These are phyloP conservation scores for Phytophthora pluvialis DNA, from an alignment of 352 stramenopile species.

Conservation along the genomic window DNA sequence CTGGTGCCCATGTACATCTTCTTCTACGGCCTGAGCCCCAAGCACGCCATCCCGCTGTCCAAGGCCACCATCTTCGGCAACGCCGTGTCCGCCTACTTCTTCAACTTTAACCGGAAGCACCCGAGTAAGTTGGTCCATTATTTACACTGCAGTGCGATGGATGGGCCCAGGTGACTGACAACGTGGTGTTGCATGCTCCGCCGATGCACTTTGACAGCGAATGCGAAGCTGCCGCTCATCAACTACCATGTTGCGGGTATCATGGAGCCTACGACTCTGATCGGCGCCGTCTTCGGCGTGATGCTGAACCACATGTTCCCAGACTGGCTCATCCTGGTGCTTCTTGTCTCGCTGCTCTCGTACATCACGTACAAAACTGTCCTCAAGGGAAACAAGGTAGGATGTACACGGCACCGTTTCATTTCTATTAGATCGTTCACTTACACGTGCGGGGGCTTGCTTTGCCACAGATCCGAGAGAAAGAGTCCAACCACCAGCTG, in stretches of 20 bases:
- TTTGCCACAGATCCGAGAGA: constrained; percentile 53
- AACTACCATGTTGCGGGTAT: constrained; percentile 98
- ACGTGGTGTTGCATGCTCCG: neutral
- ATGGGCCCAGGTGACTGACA: constrained; percentile 11
- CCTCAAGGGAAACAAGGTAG: constrained; percentile 71
- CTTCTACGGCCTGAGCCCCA: constrained; percentile 92
- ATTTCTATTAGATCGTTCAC: neutral
- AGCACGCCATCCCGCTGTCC: constrained; percentile 96
- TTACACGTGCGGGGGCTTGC: neutral
- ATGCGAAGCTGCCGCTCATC: constrained; percentile 93
- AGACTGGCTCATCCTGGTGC: constrained; percentile 82
- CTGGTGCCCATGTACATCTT: constrained; percentile 98
- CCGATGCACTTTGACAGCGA: constrained; percentile 33
- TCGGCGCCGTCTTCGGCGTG: constrained; percentile 81
- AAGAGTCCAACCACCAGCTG: constrained; percentile 56
- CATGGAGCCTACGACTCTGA: constrained; percentile 96
- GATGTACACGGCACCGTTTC: neutral
- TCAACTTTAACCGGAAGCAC: constrained; percentile 95
- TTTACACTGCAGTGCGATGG: neutral
- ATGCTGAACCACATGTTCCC: constrained; percentile 87
- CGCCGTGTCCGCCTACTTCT: constrained; percentile 93
- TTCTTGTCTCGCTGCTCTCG: constrained; percentile 78
- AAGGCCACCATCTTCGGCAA: constrained; percentile 98
- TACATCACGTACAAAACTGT: constrained; percentile 81
- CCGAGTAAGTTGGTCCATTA: constrained; percentile 57